A percentile compares a stretch with the other conserved stretches of the same genome.
Evolutionary conservation across 176 grass and related monocot species (phyloP).

Genomic region (sorghum (Sorghum bicolor)): Sorghum_bicolor_NCBIv3 NC_012871.2:14014001-14014500

Average conservation of each 20-base stretch:
- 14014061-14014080: neutral
- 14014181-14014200: neutral
- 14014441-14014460: constrained; percentile 82
- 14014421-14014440: constrained; percentile 99
- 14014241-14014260: neutral
- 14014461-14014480: constrained; percentile 97
- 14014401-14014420: constrained; percentile 98
- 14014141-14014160: too few species aligned
- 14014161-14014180: neutral
- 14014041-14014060: neutral
- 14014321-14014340: neutral
- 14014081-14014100: neutral
- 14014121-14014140: too few species aligned
- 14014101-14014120: neutral
- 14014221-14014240: neutral
- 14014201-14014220: neutral
- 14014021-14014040: neutral
- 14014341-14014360: neutral
- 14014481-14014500: constrained; percentile 96
- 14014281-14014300: neutral
- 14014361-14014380: neutral
- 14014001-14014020: neutral
- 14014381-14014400: constrained; percentile 17
- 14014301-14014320: neutral
- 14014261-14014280: neutral